phyloP scores from a whole-genome alignment of 1,284 basidiomycete genomes.

The Gymnopus androsaceus region DNA sequence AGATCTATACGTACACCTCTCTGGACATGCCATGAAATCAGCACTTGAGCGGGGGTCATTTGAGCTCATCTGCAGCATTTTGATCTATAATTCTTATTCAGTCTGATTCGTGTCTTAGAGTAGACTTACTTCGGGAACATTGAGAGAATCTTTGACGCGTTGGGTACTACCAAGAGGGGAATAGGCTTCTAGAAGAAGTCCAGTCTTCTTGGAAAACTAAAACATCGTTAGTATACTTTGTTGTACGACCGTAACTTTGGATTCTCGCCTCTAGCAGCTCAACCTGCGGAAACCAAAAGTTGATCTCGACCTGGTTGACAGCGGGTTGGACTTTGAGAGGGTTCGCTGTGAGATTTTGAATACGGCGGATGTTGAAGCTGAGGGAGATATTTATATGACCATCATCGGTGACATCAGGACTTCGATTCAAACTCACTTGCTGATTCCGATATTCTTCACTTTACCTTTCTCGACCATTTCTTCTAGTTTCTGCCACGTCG shows the following conservation, averaged over 20 bases:
- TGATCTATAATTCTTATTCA: conserved; percentile 38
- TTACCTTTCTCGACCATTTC: conserved; percentile 78
- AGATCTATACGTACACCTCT: conserved; percentile 56
- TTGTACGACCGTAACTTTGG: not conserved
- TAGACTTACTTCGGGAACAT: conserved; percentile 50
- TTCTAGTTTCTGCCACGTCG: conserved; percentile 86
- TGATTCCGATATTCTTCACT: conserved; percentile 81
- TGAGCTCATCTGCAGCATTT: conserved; percentile 63
- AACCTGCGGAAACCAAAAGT: conserved; percentile 80
- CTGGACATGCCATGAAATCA: conserved; percentile 81
- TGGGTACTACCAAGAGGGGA: conserved; percentile 74
- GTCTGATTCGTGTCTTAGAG: not conserved
- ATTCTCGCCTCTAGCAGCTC: conserved; percentile 63
- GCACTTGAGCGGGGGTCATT: conserved; percentile 77
- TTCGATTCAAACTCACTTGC: conserved; percentile 53
- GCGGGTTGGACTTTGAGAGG: conserved; percentile 75
- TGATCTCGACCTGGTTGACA: conserved; percentile 84
- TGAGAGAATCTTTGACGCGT: conserved; percentile 56
- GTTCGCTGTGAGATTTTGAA: conserved; percentile 68
- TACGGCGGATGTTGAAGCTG: conserved; percentile 59
- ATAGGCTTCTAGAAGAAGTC: conserved; percentile 74
- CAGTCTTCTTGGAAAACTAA: conserved; percentile 65
- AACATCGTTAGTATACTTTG: not conserved
- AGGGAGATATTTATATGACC: no score
- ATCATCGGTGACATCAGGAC: not conserved